Evolutionary conservation across 1,139 yeast genomes (phyloP).

Genomic region (Spencermartinsiella ligniputridi): DNA sequence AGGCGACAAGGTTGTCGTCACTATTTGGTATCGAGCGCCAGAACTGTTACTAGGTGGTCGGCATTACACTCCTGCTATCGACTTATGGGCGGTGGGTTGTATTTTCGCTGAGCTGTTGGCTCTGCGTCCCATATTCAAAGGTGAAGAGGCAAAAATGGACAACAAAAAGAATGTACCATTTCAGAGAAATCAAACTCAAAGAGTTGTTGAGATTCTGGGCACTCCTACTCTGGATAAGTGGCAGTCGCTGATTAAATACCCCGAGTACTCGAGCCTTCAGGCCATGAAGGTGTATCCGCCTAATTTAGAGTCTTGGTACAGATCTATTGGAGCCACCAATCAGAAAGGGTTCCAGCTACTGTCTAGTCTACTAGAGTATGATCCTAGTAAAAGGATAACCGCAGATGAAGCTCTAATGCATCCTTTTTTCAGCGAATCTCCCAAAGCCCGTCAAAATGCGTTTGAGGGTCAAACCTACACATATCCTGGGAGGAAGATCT

Average conservation of each 20-base stretch:
- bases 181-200: slow-evolving; percentile 86
- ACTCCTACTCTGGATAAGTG: slow-evolving; percentile 72
- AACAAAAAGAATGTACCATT: slow-evolving; percentile 89
- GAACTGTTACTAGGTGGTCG: slow-evolving; percentile 86
- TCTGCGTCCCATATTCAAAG: slow-evolving; percentile 88
- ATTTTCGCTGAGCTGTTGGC: slow-evolving; percentile 88
- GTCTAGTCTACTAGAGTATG: slow-evolving; percentile 64
- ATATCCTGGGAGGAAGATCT: slow-evolving; percentile 39
- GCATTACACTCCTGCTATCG: slow-evolving; percentile 93
- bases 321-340: slow-evolving; percentile 69
- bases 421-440: slow-evolving; percentile 64
- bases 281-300: slow-evolving; percentile 62
- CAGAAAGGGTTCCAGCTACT: slow-evolving; percentile 64
- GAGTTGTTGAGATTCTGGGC: slow-evolving; percentile 86
- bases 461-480: slow-evolving; percentile 34
- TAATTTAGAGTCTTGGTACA: slow-evolving; percentile 78
- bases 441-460: slow-evolving; percentile 58
- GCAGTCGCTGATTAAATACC: slow-evolving; percentile 76
- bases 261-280: slow-evolving; percentile 71
- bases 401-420: slow-evolving; percentile 74
- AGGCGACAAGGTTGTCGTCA: slow-evolving; percentile 96
- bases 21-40: slow-evolving; percentile 98
- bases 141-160: slow-evolving; percentile 96
- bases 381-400: slow-evolving; percentile 74
- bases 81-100: slow-evolving; percentile 97